Evolutionary conservation across 2,329 filamentous ascomycete genomes (phyloP).

Genomic region (Stromatinia cepivora): DNA sequence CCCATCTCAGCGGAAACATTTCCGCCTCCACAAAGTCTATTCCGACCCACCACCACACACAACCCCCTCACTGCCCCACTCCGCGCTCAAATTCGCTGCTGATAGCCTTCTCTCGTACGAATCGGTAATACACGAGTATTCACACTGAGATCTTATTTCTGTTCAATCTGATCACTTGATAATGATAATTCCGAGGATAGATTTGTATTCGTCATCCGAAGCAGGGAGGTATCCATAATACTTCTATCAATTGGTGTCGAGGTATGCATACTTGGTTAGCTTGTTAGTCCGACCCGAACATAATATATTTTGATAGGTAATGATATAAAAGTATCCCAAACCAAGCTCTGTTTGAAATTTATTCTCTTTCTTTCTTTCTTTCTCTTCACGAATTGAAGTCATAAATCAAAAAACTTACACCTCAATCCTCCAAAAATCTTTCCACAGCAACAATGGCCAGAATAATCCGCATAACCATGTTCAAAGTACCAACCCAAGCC

Average conservation of each 20-base stretch:
- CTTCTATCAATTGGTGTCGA: background rate
- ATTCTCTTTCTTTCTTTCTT: background rate
- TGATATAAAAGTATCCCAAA: background rate
- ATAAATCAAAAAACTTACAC: background rate
- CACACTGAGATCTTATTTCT: too few relatives aligned
- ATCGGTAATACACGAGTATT: background rate
- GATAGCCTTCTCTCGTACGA: background rate
- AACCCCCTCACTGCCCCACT: background rate
- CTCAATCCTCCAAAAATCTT: slow-evolving; percentile 28
- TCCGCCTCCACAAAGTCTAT: background rate
- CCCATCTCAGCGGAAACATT: slow-evolving; percentile 8
- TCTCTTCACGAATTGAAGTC: background rate
- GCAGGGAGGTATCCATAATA: background rate
- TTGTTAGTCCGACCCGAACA: background rate
- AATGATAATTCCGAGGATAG: too few relatives aligned
- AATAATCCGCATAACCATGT: slow-evolving; percentile 53
- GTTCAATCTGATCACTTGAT: too few relatives aligned
- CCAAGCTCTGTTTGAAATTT: background rate
- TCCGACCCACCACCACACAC: background rate
- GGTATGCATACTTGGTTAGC: background rate
- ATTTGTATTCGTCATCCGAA: background rate
- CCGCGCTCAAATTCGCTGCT: background rate
- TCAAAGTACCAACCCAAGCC: slow-evolving; percentile 52
- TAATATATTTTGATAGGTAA: background rate
- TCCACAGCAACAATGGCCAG: slow-evolving; percentile 22